Percentiles rank a stretch among this genome's conserved stretches.
Evolutionary conservation across 2,329 filamentous ascomycete species (phyloP).

Genomic region (Colletotrichum liriopes): DNA sequence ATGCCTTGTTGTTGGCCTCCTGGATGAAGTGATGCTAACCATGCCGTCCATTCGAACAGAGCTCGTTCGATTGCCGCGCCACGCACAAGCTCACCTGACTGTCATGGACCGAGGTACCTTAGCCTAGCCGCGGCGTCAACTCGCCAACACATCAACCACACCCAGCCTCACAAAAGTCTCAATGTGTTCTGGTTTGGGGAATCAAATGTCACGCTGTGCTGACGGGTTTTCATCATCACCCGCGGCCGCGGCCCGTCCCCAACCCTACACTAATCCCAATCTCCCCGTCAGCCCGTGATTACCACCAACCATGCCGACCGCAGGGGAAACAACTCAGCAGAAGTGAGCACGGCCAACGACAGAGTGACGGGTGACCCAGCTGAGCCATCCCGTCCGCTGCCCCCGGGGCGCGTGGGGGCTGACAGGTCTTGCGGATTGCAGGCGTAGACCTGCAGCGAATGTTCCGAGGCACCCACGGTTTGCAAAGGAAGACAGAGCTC

Average conservation of each 20-base stretch:
- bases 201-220: slow-evolving; percentile 37
- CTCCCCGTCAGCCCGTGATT: slow-evolving; percentile 27
- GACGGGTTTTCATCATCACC: slow-evolving; percentile 15
- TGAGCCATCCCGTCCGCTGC: slow-evolving; percentile 8
- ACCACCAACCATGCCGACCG: not conserved
- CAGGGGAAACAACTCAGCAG: not conserved
- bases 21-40: not conserved
- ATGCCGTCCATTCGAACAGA: not conserved
- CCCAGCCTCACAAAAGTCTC: slow-evolving; percentile 8
- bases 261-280: slow-evolving; percentile 10
- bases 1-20: not conserved
- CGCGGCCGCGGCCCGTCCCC: slow-evolving; percentile 38
- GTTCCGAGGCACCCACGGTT: slow-evolving; percentile 27
- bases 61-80: slow-evolving; percentile 3
- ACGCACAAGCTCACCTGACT: slow-evolving; percentile 18
- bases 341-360: not conserved
- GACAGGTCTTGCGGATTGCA: slow-evolving; percentile 5
- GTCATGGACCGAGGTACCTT: slow-evolving; percentile 20
- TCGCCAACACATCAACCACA: slow-evolving; percentile 41
- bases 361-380: slow-evolving; percentile 5
- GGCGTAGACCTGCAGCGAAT: not conserved
- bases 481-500: not conserved
- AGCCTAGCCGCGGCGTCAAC: slow-evolving; percentile 30
- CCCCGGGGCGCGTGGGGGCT: slow-evolving; percentile 13
- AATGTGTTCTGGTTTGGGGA: not conserved